phyloP scores from a whole-genome alignment of 192 early-diverging fungal species.

The Chytriomyces confervae region DNA sequence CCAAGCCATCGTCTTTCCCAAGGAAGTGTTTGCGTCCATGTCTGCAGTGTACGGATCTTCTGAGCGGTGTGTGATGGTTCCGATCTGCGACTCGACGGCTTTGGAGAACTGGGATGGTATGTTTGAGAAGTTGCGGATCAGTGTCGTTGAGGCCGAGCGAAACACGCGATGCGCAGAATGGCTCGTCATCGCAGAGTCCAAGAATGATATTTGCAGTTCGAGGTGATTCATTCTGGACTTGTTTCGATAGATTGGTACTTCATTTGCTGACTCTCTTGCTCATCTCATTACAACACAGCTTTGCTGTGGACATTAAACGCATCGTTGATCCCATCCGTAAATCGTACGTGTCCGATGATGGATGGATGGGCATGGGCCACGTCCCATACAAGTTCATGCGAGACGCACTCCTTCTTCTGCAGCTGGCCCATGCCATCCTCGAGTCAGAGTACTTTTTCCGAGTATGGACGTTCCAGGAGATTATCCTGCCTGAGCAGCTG shows the following conservation, averaged over 20 bases:
- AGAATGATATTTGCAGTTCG: background rate
- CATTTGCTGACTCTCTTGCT: too few species aligned
- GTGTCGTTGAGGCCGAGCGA: constrained; percentile 3
- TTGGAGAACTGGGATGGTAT: background rate
- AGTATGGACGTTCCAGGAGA: constrained; percentile 23
- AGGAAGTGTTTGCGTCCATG: background rate
- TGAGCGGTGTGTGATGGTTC: constrained; percentile 4
- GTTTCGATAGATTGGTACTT: too few species aligned
- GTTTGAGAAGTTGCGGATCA: background rate
- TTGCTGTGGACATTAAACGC: background rate
- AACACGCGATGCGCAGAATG: constrained; percentile 1
- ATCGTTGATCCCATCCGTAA: constrained; percentile 13
- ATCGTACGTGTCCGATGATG: constrained; percentile 13
- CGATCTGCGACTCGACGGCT: background rate
- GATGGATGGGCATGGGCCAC: constrained; percentile 20
- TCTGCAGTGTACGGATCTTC: background rate
- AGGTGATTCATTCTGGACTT: background rate
- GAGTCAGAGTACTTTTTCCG: constrained; percentile 26
- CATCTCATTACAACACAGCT: background rate
- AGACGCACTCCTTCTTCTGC: background rate
- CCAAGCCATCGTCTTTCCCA: too few species aligned
- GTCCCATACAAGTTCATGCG: constrained; percentile 22
- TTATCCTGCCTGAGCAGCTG: constrained; percentile 8
- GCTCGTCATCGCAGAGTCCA: background rate
- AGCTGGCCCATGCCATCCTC: background rate